Evolutionary conservation across 805 yeast genomes (phyloP), one percentile per base, ranked within the genome.

Genomic region (Alloascoidea hylecoeti): DNA sequence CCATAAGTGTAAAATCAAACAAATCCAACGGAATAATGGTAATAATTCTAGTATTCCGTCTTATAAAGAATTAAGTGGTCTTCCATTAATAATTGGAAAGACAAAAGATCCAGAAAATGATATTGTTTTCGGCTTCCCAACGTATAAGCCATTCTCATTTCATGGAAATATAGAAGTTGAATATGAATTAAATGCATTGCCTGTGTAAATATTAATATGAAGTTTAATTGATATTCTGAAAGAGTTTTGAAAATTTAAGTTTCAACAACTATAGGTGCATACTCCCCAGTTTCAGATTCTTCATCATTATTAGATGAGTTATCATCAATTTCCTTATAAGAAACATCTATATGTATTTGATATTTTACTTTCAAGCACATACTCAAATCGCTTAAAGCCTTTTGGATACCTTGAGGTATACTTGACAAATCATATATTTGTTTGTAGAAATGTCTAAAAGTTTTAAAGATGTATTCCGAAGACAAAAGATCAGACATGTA

Each of bases 401-500:
- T 38, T 44, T 55, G 15, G 43, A 44, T 14, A 33, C 15, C 5
- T 13, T 12, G 14, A 9, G 40, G 16, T 2, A 38, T 36, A 18
- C 35, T 41, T n/a, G n/a, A n/a, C n/a, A n/a, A n/a, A 38, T 23
- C 14, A 36, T 14, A 6, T 30, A 18, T 19, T 27, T 37, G 16
- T 17, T 35, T 35, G 15, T 37, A 36, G 5, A 51, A 36, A 18
- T 41, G 37, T 2, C 41, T 39, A 23, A 49, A 40, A 3, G 33
- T 28, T 39, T 40, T 18, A 43, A 41, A 41, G 44, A 56, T 19
- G 37, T 46, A 28, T 34, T 46, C 15, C 38, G 50, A 3, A 45
- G 48, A 54, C 12, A 52, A 37, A 33, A 61, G 53, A 35, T 60
- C 64, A n/a, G 50, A 54, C 16, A 57, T 44, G 34, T 69, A 70